Conservation (phyloP, 192 early-diverging fungal genomes). For the Martensiomyces pterosporus region DNA sequence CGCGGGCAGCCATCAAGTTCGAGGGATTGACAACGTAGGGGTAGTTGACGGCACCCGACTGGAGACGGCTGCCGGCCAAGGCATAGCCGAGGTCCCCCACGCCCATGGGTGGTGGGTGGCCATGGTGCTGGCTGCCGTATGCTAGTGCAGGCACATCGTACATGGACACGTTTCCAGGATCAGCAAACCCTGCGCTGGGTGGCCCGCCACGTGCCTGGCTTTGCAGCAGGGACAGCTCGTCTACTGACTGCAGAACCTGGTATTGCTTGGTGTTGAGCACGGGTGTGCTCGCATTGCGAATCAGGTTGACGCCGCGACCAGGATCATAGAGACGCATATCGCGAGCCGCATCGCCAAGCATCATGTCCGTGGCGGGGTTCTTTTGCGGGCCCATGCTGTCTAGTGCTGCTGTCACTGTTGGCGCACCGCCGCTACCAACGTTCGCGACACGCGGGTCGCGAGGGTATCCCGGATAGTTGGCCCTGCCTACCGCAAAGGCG, state of each 20-base stretch:
- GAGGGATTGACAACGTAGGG: slow-evolving; percentile 17
- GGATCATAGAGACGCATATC: slow-evolving; percentile 28
- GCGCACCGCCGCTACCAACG: too few relatives aligned
- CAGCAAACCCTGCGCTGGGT: slow-evolving; percentile 6
- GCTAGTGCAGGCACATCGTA: slow-evolving; percentile 10
- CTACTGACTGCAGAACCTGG: slow-evolving; percentile 23
- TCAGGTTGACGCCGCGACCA: slow-evolving; percentile 24
- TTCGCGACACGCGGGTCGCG: background rate
- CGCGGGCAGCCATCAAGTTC: too few relatives aligned
- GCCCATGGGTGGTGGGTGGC: slow-evolving; percentile 8
- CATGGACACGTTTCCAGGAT: slow-evolving; percentile 4
- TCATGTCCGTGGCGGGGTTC: slow-evolving; percentile 3
- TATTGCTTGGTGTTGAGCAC: slow-evolving; percentile 49
- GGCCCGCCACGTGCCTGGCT: slow-evolving; percentile 12
- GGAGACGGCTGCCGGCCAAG: slow-evolving; percentile 11
- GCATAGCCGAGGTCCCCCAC: slow-evolving; percentile 13
- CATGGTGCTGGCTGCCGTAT: slow-evolving; percentile 23
- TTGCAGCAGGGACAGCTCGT: slow-evolving; percentile 8
- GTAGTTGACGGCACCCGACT: slow-evolving; percentile 14
- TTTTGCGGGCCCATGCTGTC: slow-evolving; percentile 6
- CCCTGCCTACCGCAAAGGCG: background rate
- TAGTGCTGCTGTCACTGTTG: background rate
- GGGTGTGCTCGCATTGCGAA: slow-evolving; percentile 46
- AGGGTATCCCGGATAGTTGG: background rate
- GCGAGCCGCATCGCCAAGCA: slow-evolving; percentile 9